These are phyloP conservation scores for Penicillium manginii DNA, from an alignment of 495 filamentous ascomycete species.

Conservation along the genomic window DNA sequence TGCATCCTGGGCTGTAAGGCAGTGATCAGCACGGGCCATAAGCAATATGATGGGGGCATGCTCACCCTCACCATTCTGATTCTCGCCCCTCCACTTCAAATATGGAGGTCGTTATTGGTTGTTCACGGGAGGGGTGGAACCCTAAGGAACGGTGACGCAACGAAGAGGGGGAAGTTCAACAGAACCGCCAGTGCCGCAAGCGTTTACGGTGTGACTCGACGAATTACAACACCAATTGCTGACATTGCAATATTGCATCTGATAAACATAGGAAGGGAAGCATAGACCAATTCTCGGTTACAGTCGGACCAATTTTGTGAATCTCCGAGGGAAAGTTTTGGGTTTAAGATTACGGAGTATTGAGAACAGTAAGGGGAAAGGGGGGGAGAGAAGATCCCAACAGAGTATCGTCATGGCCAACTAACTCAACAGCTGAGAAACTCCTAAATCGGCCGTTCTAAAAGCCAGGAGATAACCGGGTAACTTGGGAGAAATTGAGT, in stretches of 20 bases:
- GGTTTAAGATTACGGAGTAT: not conserved
- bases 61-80: not conserved
- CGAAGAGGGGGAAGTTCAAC: not conserved
- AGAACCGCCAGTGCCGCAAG: slow-evolving; percentile 1
- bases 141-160: slow-evolving; percentile 4
- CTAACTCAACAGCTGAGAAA: not conserved
- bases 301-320: not conserved
- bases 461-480: not conserved
- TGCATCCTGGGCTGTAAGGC: not conserved
- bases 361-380: not conserved
- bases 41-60: no score
- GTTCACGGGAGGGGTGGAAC: not conserved
- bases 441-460: not conserved
- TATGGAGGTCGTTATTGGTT: not conserved
- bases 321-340: slow-evolving; percentile 3
- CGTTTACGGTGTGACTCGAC: slow-evolving; percentile 1
- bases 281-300: slow-evolving; percentile 2
- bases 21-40: slow-evolving; percentile 7
- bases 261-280: not conserved
- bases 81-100: slow-evolving; percentile 1
- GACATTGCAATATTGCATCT: not conserved
- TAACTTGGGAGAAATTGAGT: not conserved
- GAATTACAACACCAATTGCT: not conserved
- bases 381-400: slow-evolving; percentile 1
- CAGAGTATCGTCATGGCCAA: not conserved